Conservation (phyloP, 352 stramenopile genomes). For the Phytophthora idaei region DNA sequence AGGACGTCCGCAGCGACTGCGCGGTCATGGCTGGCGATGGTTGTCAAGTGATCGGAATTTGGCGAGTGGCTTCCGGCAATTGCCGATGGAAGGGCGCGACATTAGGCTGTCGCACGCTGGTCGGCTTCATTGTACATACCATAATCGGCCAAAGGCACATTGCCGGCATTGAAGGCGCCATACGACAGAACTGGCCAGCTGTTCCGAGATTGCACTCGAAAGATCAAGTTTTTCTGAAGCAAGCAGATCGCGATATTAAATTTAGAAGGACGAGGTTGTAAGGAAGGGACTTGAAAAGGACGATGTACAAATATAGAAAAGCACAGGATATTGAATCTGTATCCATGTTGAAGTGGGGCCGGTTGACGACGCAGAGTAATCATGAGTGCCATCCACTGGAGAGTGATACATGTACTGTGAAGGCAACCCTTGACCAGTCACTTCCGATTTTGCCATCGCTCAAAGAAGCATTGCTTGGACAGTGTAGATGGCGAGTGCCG, state of each 20-base stretch:
- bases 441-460: not conserved
- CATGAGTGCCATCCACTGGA: not conserved
- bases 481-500: not conserved
- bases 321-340: not conserved
- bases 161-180: conserved; percentile 7
- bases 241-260: not conserved
- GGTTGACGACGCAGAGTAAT: conserved; percentile 3
- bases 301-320: not conserved
- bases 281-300: not conserved
- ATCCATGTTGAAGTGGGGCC: conserved; percentile 6
- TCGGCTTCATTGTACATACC: not conserved
- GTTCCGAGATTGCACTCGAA: conserved; percentile 1
- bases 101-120: conserved; percentile 23
- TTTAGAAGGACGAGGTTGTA: not conserved
- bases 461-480: not conserved
- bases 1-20: conserved; percentile 26
- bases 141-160: not conserved
- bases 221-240: conserved; percentile 20
- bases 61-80: conserved; percentile 6
- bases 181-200: conserved; percentile 9
- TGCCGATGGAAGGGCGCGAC: conserved; percentile 8
- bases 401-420: not conserved
- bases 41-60: conserved; percentile 12
- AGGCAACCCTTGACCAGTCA: not conserved
- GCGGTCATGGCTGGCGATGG: not conserved